phyloP scores from a whole-genome alignment of 2,329 filamentous ascomycete genomes.

The Apiospora sp. region DNA sequence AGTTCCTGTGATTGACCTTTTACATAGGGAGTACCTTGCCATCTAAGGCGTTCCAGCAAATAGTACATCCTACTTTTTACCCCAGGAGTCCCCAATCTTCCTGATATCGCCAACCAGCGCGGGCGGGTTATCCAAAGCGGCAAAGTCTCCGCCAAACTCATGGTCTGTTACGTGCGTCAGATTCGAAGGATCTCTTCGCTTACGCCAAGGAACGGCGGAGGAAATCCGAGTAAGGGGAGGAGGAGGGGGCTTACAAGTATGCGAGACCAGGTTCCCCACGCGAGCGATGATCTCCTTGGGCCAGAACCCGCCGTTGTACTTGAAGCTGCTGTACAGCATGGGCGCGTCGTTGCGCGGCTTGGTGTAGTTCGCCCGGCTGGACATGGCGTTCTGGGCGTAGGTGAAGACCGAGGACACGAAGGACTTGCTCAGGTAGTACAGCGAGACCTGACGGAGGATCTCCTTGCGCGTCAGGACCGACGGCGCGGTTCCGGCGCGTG shows the following conservation, averaged over 20 bases:
- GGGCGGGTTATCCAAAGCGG: conserved; percentile 33
- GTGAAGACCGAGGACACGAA: conserved; percentile 46
- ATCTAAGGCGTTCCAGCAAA: not conserved
- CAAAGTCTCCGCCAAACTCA: conserved; percentile 34
- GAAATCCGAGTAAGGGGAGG: not conserved
- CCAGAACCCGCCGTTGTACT: conserved; percentile 33
- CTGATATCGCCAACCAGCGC: conserved; percentile 32
- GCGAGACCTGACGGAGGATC: conserved; percentile 31
- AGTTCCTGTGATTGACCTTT: too few relatives aligned
- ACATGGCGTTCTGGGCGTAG: conserved; percentile 47
- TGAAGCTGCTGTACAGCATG: conserved; percentile 33
- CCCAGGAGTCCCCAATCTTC: conserved; percentile 32
- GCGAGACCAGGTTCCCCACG: conserved; percentile 30
- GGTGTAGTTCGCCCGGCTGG: conserved; percentile 45
- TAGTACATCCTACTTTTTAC: not conserved
- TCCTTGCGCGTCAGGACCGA: conserved; percentile 30
- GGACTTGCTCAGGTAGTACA: conserved; percentile 31
- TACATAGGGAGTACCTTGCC: not conserved
- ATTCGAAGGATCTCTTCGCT: not conserved
- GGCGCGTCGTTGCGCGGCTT: conserved; percentile 35
- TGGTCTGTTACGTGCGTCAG: conserved; percentile 28
- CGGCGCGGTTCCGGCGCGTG: conserved; percentile 30
- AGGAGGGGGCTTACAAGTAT: conserved; percentile 27
- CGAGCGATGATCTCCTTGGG: conserved; percentile 25
- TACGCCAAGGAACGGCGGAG: not conserved